These are phyloP conservation scores for Penicillium ochrochloron DNA, from an alignment of 495 filamentous ascomycete genomes.

Conservation along the genomic window DNA sequence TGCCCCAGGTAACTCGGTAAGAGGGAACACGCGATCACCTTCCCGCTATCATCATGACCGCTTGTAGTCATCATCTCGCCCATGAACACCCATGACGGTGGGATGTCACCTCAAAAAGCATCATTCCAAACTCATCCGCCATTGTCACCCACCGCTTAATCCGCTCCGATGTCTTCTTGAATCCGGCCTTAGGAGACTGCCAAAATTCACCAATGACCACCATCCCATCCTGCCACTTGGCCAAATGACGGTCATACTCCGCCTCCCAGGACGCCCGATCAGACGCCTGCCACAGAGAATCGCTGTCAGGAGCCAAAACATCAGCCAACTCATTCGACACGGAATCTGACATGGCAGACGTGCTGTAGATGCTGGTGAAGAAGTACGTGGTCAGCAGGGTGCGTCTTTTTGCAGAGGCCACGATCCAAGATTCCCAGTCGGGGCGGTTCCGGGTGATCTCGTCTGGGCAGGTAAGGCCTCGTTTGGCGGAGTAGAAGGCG, in stretches of 20 bases:
- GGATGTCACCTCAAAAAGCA: slow-evolving; percentile 33
- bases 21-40: no score
- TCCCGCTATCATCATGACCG: neutral
- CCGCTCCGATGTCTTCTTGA: slow-evolving; percentile 13
- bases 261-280: slow-evolving; percentile 41
- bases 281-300: slow-evolving; percentile 42
- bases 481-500: slow-evolving; percentile 44
- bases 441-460: slow-evolving; percentile 43
- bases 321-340: slow-evolving; percentile 44
- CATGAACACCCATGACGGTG: slow-evolving; percentile 39
- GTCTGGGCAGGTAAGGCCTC: slow-evolving; percentile 45
- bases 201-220: slow-evolving; percentile 51
- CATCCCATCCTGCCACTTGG: slow-evolving; percentile 42
- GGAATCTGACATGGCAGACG: slow-evolving; percentile 45
- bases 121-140: slow-evolving; percentile 41
- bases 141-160: slow-evolving; percentile 35
- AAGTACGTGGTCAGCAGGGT: slow-evolving; percentile 53
- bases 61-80: neutral
- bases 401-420: slow-evolving; percentile 50
- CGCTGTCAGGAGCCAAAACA: slow-evolving; percentile 37
- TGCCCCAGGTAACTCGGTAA: no score
- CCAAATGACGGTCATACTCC: slow-evolving; percentile 45
- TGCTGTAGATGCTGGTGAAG: slow-evolving; percentile 50
- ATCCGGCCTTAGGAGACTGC: slow-evolving; percentile 24
- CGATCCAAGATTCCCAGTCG: slow-evolving; percentile 56